These are phyloP conservation scores for Salvia sclarea DNA, from an alignment of 305 asterid species.

Conservation along the genomic window DNA sequence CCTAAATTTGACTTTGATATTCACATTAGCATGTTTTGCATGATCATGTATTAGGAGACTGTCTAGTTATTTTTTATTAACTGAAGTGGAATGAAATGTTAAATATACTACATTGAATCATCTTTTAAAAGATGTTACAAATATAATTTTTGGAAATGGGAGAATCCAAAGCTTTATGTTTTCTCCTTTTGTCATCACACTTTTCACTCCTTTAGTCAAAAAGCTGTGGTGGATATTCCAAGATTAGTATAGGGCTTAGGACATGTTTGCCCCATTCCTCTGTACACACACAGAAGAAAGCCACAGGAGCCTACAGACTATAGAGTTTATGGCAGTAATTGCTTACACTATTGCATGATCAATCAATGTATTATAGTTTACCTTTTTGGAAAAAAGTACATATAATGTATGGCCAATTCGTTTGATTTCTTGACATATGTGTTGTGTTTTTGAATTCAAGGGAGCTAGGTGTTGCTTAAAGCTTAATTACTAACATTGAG, in stretches of 20 bases:
- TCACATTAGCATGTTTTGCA: background rate
- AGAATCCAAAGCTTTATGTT: constrained; percentile 31
- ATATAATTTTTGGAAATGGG: constrained; percentile 23
- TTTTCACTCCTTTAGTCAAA: constrained; percentile 30
- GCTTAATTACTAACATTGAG: background rate
- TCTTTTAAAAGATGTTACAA: constrained; percentile 7
- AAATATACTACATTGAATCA: background rate
- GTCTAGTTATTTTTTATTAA: background rate
- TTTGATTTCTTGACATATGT: background rate
- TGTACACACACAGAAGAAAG: constrained; percentile 14
- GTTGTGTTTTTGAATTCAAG: background rate
- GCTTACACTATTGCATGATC: background rate
- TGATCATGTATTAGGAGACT: background rate
- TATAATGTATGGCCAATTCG: background rate
- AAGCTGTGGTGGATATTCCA: constrained; percentile 41
- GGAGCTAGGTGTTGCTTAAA: background rate
- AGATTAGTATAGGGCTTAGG: constrained; percentile 22
- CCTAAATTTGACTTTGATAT: background rate
- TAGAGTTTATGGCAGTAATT: constrained; percentile 11
- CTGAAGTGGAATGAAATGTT: background rate
- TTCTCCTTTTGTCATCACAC: background rate
- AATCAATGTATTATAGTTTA: background rate
- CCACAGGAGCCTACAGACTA: constrained; percentile 22
- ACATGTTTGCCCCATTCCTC: constrained; percentile 21
- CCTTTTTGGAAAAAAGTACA: background rate